Base-by-base conservation (phyloP, 1,139 yeast species). In the Candida gigantensis region DNA sequence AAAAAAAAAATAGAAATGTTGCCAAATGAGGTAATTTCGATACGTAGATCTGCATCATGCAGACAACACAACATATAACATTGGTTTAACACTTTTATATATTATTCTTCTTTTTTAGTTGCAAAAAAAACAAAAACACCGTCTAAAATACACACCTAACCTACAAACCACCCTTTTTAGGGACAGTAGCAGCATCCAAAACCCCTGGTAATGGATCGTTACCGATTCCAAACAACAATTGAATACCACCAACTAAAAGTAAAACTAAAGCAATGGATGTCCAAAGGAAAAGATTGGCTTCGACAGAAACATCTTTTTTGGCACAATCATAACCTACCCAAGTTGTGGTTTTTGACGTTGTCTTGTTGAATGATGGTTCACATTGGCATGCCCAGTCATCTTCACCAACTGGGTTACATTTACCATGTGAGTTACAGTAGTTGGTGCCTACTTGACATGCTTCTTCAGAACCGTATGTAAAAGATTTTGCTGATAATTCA, bases 261-360 rank as follows among this genome's bases (percentile, higher is more conserved):
- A 66, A 58, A 21, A 71, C 37, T 35, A 81, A 57, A 2, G 71
- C 74, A 15, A 83, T 47, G 6, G 74, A 60, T 3, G 86, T 71
- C 88, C 90, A 83, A 47, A 83, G 71, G 48, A 84, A 70, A 50
- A 84, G 67, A 51, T 83, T 77, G 44, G 84, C 80, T 55, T 79
- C 79, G 2, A 76, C 69, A 29, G 84, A 72, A 41, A 82, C 71
- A 50, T 84, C 89, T 52, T 68, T 71, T 68, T 83, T 81, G 48
- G 74, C 68, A 58, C 92, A 84, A 44, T 79, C 78, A 40, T 52
- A 58, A 21, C 92, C 92, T 3, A 81, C 74, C 87, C 88, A 84
- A 43, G 64, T 60, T 30, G 82, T 78, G 19, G 88, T 81, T 45
- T 68, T 68, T 37, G 68, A 62, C 24, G 59, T 60, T 32, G 65